Percentiles rank a stretch among this genome's conserved stretches.
Evolutionary conservation across 495 filamentous ascomycete genomes (phyloP).

Genomic region (Lasiosphaeris hirsuta): DNA sequence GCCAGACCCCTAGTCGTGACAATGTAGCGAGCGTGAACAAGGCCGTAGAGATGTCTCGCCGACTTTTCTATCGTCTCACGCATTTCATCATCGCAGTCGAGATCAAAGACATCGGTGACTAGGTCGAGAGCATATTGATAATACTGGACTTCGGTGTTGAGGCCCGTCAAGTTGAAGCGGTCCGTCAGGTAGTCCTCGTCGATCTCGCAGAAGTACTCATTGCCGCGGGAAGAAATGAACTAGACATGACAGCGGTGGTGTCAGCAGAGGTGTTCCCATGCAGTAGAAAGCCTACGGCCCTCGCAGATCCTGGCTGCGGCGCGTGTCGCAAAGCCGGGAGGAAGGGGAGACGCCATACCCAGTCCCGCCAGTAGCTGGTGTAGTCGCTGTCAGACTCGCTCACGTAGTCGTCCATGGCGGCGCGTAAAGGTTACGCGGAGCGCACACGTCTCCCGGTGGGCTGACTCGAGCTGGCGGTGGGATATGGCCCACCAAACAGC

Average conservation of each 20-base stretch:
- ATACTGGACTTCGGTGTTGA: slow-evolving; percentile 96
- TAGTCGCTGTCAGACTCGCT: slow-evolving; percentile 99
- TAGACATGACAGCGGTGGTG: slow-evolving; percentile 31
- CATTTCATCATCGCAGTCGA: slow-evolving; percentile 98
- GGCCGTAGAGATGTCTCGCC: slow-evolving; percentile 89
- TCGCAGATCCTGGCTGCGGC: neutral
- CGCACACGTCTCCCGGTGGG: neutral
- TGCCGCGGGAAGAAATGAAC: slow-evolving; percentile 97
- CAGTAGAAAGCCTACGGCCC: too few relatives aligned
- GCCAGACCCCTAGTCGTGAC: slow-evolving; percentile 90
- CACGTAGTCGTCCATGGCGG: slow-evolving; percentile 85
- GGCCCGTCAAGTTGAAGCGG: slow-evolving; percentile 94
- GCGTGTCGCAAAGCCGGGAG: neutral
- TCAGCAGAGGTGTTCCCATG: slow-evolving; percentile 14
- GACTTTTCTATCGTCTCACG: slow-evolving; percentile 97
- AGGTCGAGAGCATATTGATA: slow-evolving; percentile 98
- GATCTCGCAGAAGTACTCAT: slow-evolving; percentile 99
- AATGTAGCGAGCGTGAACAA: slow-evolving; percentile 96
- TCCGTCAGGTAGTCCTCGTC: slow-evolving; percentile 99
- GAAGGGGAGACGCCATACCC: slow-evolving; percentile 62
- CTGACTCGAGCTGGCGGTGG: neutral
- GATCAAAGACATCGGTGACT: slow-evolving; percentile 99
- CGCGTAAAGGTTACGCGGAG: neutral
- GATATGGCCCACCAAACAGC: too few relatives aligned
- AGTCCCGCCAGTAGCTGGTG: slow-evolving; percentile 98